These are phyloP conservation scores for Castanopsis chinensis DNA, from an alignment of 306 rosid genomes.

Conservation along the genomic window DNA sequence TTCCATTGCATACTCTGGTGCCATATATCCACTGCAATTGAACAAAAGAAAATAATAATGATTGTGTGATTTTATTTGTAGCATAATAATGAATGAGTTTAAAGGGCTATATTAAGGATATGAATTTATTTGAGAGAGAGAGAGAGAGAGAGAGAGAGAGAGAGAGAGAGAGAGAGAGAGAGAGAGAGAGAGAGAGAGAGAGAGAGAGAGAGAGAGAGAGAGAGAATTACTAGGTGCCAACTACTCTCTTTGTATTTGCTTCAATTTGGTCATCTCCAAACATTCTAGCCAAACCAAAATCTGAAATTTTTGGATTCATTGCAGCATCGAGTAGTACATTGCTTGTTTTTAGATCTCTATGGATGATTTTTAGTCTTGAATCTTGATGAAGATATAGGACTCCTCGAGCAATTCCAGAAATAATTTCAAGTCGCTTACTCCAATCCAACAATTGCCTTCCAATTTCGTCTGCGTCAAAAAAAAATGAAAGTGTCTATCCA, in stretches of 20 bases:
- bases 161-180: not conserved
- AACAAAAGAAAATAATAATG: not conserved
- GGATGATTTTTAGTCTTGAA: slow-evolving; percentile 43
- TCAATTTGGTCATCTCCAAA: slow-evolving; percentile 42
- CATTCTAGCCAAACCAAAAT: slow-evolving; percentile 50
- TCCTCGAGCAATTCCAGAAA: slow-evolving; percentile 51
- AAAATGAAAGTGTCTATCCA: too few relatives aligned
- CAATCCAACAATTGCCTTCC: too few relatives aligned
- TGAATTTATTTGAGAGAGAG: too few relatives aligned
- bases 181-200: too few relatives aligned
- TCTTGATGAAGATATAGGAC: slow-evolving; percentile 53
- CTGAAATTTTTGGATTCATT: slow-evolving; percentile 43
- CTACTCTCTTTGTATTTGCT: slow-evolving; percentile 38
- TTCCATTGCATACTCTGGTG: slow-evolving; percentile 40
- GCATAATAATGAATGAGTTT: not conserved
- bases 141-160: not conserved
- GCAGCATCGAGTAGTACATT: slow-evolving; percentile 34
- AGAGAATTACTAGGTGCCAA: slow-evolving; percentile 37
- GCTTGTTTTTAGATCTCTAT: slow-evolving; percentile 44
- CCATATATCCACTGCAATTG: slow-evolving; percentile 29
- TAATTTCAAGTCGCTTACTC: slow-evolving; percentile 36
- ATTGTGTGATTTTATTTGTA: not conserved
- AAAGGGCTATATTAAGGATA: too few relatives aligned
- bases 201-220: not conserved
- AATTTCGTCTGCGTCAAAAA: too few relatives aligned